A percentile compares a stretch with the other conserved stretches of the same genome.
These are phyloP conservation scores for Coprinellus aureogranulatus DNA, from an alignment of 768 basidiomycete genomes.

Conservation along the genomic window DNA sequence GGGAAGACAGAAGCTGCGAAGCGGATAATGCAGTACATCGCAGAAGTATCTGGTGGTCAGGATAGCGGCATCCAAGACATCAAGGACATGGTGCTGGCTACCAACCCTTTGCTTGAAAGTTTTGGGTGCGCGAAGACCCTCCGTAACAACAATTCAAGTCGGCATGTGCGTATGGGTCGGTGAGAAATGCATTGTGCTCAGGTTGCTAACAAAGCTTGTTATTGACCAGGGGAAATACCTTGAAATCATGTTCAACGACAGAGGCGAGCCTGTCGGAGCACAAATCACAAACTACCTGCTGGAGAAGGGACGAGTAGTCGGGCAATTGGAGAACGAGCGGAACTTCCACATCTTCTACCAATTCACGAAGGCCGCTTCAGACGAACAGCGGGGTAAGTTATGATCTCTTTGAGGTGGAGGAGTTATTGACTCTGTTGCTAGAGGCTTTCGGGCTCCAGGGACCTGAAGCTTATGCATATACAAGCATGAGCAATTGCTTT, in stretches of 20 bases:
- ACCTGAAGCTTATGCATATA: constrained; percentile 93
- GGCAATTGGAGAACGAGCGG: constrained; percentile 93
- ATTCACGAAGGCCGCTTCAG: constrained; percentile 92
- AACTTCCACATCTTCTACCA: constrained; percentile 99
- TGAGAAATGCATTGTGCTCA: neutral
- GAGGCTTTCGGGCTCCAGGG: constrained; percentile 95
- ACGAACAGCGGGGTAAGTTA: constrained; percentile 78
- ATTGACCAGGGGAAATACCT: constrained; percentile 89
- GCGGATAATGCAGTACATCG: constrained; percentile 99
- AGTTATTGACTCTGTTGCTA: constrained; percentile 28
- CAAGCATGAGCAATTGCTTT: constrained; percentile 86
- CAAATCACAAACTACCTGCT: constrained; percentile 98
- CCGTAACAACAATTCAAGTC: constrained; percentile 97
- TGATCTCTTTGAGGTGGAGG: neutral
- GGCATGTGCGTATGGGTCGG: constrained; percentile 68
- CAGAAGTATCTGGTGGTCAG: constrained; percentile 87
- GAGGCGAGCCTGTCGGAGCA: constrained; percentile 93
- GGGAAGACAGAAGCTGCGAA: constrained; percentile 99
- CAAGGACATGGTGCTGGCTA: constrained; percentile 99
- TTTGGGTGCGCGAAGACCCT: constrained; percentile 99
- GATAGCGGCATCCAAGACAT: constrained; percentile 94
- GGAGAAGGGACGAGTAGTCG: constrained; percentile 95
- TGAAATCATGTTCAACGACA: constrained; percentile 96
- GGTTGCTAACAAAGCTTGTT: neutral
- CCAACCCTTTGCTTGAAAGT: constrained; percentile 94